A percentile compares a stretch with the other conserved stretches of the same genome.
These are phyloP conservation scores for Nicotiana knightiana DNA, from an alignment of 257 asterid species.

Conservation along the genomic window DNA sequence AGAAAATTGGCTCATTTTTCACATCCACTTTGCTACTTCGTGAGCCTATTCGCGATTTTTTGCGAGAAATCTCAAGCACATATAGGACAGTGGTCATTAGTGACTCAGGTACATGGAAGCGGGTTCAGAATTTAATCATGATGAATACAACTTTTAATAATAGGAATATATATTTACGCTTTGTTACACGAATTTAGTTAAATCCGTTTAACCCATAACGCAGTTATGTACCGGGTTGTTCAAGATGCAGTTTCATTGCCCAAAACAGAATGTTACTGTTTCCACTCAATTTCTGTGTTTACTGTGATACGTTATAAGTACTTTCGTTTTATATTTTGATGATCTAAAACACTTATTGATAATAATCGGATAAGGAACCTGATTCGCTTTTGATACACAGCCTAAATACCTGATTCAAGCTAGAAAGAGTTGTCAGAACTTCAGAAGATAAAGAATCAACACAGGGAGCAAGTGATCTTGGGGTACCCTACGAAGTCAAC, in stretches of 20 bases:
- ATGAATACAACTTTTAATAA: background rate
- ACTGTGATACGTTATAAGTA: no score
- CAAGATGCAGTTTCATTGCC: background rate
- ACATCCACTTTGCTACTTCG: conserved; percentile 4
- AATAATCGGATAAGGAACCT: no score
- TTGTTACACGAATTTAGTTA: no score
- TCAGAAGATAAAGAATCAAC: no score
- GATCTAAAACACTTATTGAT: no score
- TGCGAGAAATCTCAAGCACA: background rate
- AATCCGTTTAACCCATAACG: background rate
- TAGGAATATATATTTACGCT: no score
- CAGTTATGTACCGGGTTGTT: conserved; percentile 4
- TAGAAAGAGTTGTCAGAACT: no score
- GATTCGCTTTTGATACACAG: no score
- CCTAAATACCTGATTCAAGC: no score
- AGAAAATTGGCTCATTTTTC: background rate
- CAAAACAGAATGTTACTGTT: background rate
- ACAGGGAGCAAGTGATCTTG: no score
- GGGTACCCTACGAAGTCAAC: no score
- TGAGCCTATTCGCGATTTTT: background rate
- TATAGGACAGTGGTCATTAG: conserved; percentile 1
- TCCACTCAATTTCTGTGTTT: background rate
- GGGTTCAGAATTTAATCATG: background rate
- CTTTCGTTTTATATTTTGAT: no score
- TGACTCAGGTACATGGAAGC: background rate